Percentiles rank a stretch among this genome's conserved stretches.
phyloP scores from a whole-genome alignment of 306 rosid species.

The Acacia acuminata region DNA sequence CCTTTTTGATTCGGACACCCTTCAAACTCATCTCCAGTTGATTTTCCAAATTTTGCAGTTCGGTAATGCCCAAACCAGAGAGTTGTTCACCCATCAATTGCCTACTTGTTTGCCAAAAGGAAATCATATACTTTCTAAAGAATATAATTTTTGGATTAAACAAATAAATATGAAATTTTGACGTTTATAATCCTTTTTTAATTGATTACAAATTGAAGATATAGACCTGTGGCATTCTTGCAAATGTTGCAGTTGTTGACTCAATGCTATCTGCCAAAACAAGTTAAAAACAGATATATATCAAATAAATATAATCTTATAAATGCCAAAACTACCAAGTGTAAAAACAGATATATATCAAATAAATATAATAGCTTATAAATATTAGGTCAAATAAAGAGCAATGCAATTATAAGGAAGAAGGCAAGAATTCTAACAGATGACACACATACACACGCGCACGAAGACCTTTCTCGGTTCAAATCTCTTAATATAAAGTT shows the following conservation, averaged over 20 bases:
- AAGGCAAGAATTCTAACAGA: no score
- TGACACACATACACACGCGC: neutral
- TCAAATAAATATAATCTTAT: neutral
- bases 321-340: slow-evolving; percentile 43
- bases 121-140: neutral
- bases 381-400: neutral
- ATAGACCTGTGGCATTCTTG: slow-evolving; percentile 52
- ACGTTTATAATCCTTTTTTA: neutral
- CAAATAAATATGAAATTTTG: neutral
- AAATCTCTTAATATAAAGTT: no score
- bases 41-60: slow-evolving; percentile 68
- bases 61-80: slow-evolving; percentile 57
- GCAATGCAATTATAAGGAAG: neutral
- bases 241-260: slow-evolving; percentile 49
- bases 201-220: no score
- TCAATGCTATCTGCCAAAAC: slow-evolving; percentile 52
- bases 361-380: neutral
- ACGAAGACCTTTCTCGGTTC: neutral
- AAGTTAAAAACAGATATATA: neutral
- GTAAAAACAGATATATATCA: neutral
- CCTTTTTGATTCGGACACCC: slow-evolving; percentile 69
- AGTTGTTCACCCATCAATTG: slow-evolving; percentile 82
- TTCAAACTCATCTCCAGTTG: slow-evolving; percentile 74
- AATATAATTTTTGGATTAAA: neutral
- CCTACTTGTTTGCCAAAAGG: slow-evolving; percentile 40